Evolutionary conservation across 306 rosid genomes (phyloP), one percentile per base, ranked within the genome.

Genomic region (Myrica gale): DNA sequence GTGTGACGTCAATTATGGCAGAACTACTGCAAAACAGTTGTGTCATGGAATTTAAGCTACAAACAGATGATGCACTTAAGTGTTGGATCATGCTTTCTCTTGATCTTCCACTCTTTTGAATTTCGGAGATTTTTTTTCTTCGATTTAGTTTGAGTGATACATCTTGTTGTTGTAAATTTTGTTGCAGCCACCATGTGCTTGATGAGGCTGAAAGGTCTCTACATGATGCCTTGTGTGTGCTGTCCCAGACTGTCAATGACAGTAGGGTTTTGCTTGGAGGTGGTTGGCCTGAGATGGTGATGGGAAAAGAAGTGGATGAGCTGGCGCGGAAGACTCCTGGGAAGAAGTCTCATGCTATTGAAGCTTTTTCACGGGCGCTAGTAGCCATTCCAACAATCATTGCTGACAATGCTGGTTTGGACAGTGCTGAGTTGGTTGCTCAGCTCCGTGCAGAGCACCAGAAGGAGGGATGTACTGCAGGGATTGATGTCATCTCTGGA

Each of bases 201-300:
- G 97, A 95, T 0, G 99, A 96, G 82, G 99, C 98, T 72, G 99
- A 96, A 74, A 89, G 99, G 90, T 96, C 98, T 63, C 82, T 96
- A 85, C 99, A 92, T 37, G 99, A 96, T 92, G 97, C 99, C 70
- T 81, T 95, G 83, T 92, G 99, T 50, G 99, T 95, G 74, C 91
- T 95, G 71, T 95, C 97, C 73, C 99, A 90, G 90, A 95, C 97
- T 47, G 89, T 92, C 74, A 90, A 87, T 78, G 99, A 95, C 82
- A 91, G 97, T 80, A 89, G 99, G 83, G 96, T 95, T 68, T 76
- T 95, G 78, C 93, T 95, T 69, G 97, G 99, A 73, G 97, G 98
- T 68, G 96, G 99, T 74, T 95, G 99, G 99, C 96, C 97, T 6
- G 97, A 90, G 97, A 95, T 95, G 99, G 89, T 95, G 71, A 89